Base-by-base conservation (phyloP, 83 land plant species). In the Thuja plicata region DNA sequence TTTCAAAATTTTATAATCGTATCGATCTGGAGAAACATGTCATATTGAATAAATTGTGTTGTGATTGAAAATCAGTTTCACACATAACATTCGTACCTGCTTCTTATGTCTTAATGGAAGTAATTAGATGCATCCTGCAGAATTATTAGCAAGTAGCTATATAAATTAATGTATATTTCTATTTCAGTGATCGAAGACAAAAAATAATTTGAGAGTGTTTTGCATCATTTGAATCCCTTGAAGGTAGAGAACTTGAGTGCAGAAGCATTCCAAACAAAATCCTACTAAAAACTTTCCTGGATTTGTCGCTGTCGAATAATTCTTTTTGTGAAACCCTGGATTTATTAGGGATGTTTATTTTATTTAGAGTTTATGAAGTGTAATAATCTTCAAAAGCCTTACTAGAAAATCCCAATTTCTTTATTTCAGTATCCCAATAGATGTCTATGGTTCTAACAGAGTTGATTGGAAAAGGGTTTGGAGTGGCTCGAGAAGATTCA, bases 401-500 rank as follows among this genome's bases (percentile, higher is more conserved):
- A n/a, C 50, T 10, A 52, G 13, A 48, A 34, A 81, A 37, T 6
- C 41, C 46, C 40, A 40, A 66, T 46, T 82, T 82, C 34, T 27
- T 46, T n/a, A 45, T 46, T 82, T n/a, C 15, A 0, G 48, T 24
- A 78, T 16, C 1, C 74, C 87, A 41, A 87, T 55, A 37, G 10
- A 66, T 73, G 2, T 89, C 10, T 86, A 17, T 88, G 30, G 79
- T 40, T 88, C 46, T 27, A 78, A 88, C 62, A 86, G 91, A 78
- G 88, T 86, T 21, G 78, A 92, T 40, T 86, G 40, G 85, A 79
- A n/a, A 85, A 86, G 60, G 86, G 80, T 37, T 60, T 86, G 40
- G 88, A 90, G 71, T 92, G 92, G 90, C 40, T 88, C 80, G 91
- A 86, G 60, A 92, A 88, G 55, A 87, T 88, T 40, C 88, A 92